Conservation (phyloP, 2,329 filamentous ascomycete genomes). For the Cercospora zeae-maydis region DNA sequence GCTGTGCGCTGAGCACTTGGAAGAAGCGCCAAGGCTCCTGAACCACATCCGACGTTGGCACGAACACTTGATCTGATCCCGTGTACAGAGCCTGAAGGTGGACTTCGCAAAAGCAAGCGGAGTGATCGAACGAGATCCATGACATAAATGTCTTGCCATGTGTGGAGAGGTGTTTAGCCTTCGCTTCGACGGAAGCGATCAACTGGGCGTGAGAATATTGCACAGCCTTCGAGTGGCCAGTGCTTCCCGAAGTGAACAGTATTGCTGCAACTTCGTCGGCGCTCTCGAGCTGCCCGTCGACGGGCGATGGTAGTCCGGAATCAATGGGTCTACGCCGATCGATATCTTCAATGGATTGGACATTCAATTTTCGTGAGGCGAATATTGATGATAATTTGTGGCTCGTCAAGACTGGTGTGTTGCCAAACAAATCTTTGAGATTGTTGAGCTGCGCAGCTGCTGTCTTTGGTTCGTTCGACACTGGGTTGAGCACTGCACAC, state of each 20-base stretch:
- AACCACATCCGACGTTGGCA: conserved; percentile 43
- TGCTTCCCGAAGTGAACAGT: conserved; percentile 27
- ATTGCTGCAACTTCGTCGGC: conserved; percentile 18
- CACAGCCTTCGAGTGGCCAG: conserved; percentile 26
- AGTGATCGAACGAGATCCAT: conserved; percentile 48
- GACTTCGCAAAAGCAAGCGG: conserved; percentile 51
- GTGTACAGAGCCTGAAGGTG: conserved; percentile 49
- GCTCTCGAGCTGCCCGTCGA: neutral
- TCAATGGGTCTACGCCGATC: conserved; percentile 8
- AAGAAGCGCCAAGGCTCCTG: conserved; percentile 42
- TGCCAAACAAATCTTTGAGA: conserved; percentile 17
- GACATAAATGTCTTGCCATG: conserved; percentile 20
- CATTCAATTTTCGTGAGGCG: conserved; percentile 15
- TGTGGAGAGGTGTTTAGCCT: conserved; percentile 10
- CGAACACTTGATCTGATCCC: conserved; percentile 47
- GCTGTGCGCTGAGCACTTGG: conserved; percentile 41
- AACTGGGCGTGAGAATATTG: conserved; percentile 19
- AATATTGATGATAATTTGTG: conserved; percentile 19
- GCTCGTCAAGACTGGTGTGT: conserved; percentile 14
- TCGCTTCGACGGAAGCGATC: conserved; percentile 20
- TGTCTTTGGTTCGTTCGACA: conserved; percentile 26
- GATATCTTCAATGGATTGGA: conserved; percentile 15
- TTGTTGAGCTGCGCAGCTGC: conserved; percentile 25
- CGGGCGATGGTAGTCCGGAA: conserved; percentile 7
- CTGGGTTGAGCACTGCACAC: conserved; percentile 20